phyloP scores from a whole-genome alignment of 2,329 filamentous ascomycete genomes.

The Diaporthe batatas region DNA sequence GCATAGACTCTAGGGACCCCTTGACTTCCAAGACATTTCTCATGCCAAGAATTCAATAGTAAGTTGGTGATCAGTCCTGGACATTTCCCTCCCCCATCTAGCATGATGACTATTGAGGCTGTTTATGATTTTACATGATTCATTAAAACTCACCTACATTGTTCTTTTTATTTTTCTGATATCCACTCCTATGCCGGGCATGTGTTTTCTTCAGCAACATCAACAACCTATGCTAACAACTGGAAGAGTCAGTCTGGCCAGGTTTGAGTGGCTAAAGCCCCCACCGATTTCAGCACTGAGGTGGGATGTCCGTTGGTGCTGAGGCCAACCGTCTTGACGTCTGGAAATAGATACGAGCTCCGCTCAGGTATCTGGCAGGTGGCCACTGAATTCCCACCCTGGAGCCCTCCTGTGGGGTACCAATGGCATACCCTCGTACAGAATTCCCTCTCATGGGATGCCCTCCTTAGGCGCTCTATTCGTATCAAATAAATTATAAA shows the following conservation, averaged over 20 bases:
- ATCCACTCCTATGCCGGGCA: background rate
- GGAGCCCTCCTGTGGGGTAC: too few species aligned
- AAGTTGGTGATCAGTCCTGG: background rate
- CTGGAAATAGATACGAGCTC: too few species aligned
- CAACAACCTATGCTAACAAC: background rate
- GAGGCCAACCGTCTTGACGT: background rate
- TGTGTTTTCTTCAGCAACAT: background rate
- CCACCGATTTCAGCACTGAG: background rate
- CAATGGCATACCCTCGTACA: too few species aligned
- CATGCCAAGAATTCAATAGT: background rate
- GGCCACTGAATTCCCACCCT: too few species aligned
- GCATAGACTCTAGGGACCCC: background rate
- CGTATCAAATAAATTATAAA: too few species aligned
- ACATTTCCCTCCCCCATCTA: background rate
- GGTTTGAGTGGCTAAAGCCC: background rate
- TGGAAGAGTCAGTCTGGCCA: background rate
- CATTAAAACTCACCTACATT: conserved; percentile 42
- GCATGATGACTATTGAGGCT: conserved; percentile 41
- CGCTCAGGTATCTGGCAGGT: too few species aligned
- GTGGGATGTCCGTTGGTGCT: background rate
- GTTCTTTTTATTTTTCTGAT: conserved; percentile 35
- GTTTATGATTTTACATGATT: conserved; percentile 42
- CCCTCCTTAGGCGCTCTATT: too few species aligned
- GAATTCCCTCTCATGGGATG: too few species aligned
- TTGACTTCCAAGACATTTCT: background rate